Evolutionary conservation across 768 basidiomycete genomes (phyloP), one percentile per base, ranked within the genome.

Genomic region (Cyathus striatus): DNA sequence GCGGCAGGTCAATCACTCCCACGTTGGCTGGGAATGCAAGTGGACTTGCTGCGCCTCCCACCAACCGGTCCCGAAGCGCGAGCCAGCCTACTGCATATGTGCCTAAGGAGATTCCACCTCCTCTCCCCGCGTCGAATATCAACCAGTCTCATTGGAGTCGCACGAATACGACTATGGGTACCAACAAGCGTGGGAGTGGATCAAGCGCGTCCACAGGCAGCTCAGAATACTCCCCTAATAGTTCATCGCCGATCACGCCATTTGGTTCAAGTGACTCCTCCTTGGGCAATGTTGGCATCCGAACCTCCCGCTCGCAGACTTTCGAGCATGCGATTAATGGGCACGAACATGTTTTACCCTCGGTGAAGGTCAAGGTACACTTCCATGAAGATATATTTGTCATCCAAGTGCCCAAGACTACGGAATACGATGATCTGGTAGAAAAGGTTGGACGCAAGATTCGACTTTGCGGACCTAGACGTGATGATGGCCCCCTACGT

Each of bases 341-440:
- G 12, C 49, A 59, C 25, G 46, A 45, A 22, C 33, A 46, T 7
- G 21, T 38, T 21, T 38, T 43, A 23, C 56, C 69, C 4, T 76
- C 83, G 9, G 83, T 97, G 33, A 90, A 93, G 59, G 83, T 97
- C 58, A 95, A 95, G 65, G 91, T 97, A 41, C 88, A 90, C 61
- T 97, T 87, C 69, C 83, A 90, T 55, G 89, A 94, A 53, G 93
- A 96, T 59, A 87, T 96, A 36, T 98, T 97, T 58, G 86, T 95
- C 49, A 89, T 97, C 45, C 87, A 91, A 63, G 90, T 95, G 20
- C 77, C 88, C 33, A 76, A 84, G 48, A 64, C 71, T 48, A 90
- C 89, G 24, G 81, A 87, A 59, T 94, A 85, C 62, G 72, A 68
- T 41, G 88, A 92, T 34, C 72, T 98, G 41, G 86, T 94, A 41